Evolutionary conservation across 306 rosid species (phyloP).

Genomic region (Coriaria nepalensis): DNA sequence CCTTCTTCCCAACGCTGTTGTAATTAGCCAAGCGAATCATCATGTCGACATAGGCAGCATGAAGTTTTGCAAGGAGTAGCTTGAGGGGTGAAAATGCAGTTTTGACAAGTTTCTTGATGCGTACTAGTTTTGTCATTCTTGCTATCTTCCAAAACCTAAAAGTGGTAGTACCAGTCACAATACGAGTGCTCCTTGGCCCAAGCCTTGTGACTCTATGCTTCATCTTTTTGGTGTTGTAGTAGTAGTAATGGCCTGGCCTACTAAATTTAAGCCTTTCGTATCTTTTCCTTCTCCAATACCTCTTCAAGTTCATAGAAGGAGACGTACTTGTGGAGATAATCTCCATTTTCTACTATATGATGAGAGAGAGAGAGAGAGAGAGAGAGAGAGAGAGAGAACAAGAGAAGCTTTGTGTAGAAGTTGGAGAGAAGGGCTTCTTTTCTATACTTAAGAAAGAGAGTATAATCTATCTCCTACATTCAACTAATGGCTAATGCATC

Average conservation of each 20-base stretch:
- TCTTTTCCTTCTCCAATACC: conserved; percentile 27
- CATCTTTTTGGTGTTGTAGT: conserved; percentile 7
- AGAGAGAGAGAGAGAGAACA: background rate
- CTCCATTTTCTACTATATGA: conserved; percentile 10
- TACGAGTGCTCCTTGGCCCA: background rate
- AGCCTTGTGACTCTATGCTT: conserved; percentile 16
- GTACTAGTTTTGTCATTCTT: no score
- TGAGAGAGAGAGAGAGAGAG: background rate
- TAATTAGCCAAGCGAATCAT: conserved; percentile 20
- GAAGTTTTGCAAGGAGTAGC: conserved; percentile 16
- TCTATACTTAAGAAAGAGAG: no score
- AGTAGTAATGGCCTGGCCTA: background rate
- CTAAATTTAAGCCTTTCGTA: conserved; percentile 18
- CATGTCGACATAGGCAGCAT: conserved; percentile 22
- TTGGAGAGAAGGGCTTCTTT: no score
- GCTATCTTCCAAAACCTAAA: no score
- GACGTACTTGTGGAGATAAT: conserved; percentile 3
- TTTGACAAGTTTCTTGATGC: background rate
- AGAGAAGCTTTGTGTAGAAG: no score
- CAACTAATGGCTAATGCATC: no score
- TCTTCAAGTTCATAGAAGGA: conserved; percentile 18
- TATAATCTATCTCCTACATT: no score
- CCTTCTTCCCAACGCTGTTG: conserved; percentile 9
- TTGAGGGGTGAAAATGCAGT: conserved; percentile 12
- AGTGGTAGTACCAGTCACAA: no score